phyloP scores from a whole-genome alignment of 164 flowering plant species.

The Litsea cubeba region DNA sequence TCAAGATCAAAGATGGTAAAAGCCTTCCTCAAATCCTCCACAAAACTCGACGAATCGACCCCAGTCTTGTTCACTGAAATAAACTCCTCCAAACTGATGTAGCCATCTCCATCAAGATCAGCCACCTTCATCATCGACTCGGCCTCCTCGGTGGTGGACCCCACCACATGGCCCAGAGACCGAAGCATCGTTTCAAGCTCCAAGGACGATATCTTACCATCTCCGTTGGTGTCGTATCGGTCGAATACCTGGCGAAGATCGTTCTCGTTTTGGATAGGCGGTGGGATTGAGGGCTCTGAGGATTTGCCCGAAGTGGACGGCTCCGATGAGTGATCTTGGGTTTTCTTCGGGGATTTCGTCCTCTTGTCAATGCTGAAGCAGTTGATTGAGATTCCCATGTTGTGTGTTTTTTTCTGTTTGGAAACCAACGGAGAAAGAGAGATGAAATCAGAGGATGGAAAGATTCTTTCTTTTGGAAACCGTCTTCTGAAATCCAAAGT shows the following conservation, averaged over 20 bases:
- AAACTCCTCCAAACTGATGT: slow-evolving; percentile 17
- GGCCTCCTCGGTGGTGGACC: slow-evolving; percentile 5
- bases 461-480: too few species aligned
- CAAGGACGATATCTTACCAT: slow-evolving; percentile 13
- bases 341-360: background rate
- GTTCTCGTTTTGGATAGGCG: slow-evolving; percentile 4
- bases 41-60: slow-evolving; percentile 5
- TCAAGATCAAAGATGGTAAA: slow-evolving; percentile 15
- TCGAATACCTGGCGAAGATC: slow-evolving; percentile 16
- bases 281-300: background rate
- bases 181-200: slow-evolving; percentile 16
- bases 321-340: background rate
- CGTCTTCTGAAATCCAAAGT: too few species aligned
- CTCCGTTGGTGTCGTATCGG: slow-evolving; percentile 14
- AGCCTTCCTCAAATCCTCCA: slow-evolving; percentile 16
- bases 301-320: background rate
- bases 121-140: slow-evolving; percentile 18
- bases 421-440: background rate
- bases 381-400: background rate
- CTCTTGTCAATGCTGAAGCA: background rate
- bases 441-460: too few species aligned
- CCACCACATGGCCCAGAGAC: slow-evolving; percentile 5
- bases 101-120: slow-evolving; percentile 16
- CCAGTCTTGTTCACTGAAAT: slow-evolving; percentile 9
- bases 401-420: background rate